Base-by-base conservation (phyloP, 139 green algal genomes). In the Auxenochlorella pyrenoidosa region DNA sequence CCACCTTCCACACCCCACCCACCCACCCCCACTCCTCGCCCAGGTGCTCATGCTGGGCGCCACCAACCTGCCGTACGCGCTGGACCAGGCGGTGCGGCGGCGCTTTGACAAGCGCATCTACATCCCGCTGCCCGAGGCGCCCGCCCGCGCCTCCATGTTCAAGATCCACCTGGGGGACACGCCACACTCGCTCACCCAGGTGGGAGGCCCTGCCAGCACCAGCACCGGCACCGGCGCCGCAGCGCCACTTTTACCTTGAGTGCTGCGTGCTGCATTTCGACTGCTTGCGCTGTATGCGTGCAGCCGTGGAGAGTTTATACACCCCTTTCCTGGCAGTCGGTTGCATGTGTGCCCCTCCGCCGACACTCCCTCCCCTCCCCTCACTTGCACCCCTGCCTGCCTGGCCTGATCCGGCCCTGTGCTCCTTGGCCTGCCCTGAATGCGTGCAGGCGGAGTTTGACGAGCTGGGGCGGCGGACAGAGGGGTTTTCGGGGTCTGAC, bases 61-160 rank as follows among this genome's bases (percentile, higher is more conserved):
- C 18, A 99, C 98, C 76, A 99, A 99, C 93, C 88, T 99, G 84
- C 98, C 98, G 0, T 99, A 99, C 87, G 95, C 94, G 78, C 90
- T 99, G 38, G 98, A 99, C 88, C 94, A 98, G 87, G 97, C 96
- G 59, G 87, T 98, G n/a, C 90, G 96, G 38, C 76, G 96, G 21
- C 93, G 95, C 26, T 98, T 98, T 87, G 96, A 98, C 91, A 98
- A 98, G 94, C 93, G 98, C 63, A 99, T 99, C 88, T 99, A 99
- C 94, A 99, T 99, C 87, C 95, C 98, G 40, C 94, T 99, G 86
- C 98, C 98, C 0, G 97, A 99, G 85, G 91, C 91, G 34, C 81
- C 92, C 12, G 97, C 98, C 18, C 92, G 98, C 22, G 93, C 96
- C 24, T 88, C 94, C 90, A 99, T 99, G 96, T 99, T 99, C 93